phyloP scores from a whole-genome alignment of 495 filamentous ascomycete species.

The Penicillium pancosmium region DNA sequence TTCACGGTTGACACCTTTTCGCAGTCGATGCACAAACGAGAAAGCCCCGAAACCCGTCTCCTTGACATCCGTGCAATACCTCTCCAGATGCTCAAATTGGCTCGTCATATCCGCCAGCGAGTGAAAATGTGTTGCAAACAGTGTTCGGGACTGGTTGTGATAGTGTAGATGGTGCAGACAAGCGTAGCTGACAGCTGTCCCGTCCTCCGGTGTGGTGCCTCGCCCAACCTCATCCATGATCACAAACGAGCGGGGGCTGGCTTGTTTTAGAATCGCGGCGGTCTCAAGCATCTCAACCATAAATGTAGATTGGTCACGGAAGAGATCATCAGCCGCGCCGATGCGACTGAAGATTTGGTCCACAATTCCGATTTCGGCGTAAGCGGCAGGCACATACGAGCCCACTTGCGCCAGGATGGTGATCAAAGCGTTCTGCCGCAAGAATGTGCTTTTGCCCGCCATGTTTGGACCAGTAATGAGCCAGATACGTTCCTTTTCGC shows the following conservation, averaged over 20 bases:
- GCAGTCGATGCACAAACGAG: slow-evolving; percentile 81
- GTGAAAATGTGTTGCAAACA: slow-evolving; percentile 98
- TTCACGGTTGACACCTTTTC: slow-evolving; percentile 78
- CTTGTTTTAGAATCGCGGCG: slow-evolving; percentile 54
- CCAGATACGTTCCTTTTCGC: slow-evolving; percentile 70
- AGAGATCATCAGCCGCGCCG: slow-evolving; percentile 91
- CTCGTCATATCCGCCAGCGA: slow-evolving; percentile 74
- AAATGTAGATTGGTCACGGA: slow-evolving; percentile 91
- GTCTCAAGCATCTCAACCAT: slow-evolving; percentile 68
- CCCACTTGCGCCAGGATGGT: slow-evolving; percentile 91
- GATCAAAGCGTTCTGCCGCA: slow-evolving; percentile 93
- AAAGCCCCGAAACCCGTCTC: slow-evolving; percentile 68
- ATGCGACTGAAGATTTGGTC: slow-evolving; percentile 92
- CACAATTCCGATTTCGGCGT: slow-evolving; percentile 82
- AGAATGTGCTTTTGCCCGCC: slow-evolving; percentile 94
- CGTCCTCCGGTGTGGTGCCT: slow-evolving; percentile 91
- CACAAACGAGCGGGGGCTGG: slow-evolving; percentile 69
- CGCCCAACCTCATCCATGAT: slow-evolving; percentile 98
- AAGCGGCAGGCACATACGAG: slow-evolving; percentile 85
- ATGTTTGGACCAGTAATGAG: slow-evolving; percentile 98
- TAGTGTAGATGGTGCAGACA: slow-evolving; percentile 79
- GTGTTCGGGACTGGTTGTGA: slow-evolving; percentile 72
- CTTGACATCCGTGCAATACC: slow-evolving; percentile 88
- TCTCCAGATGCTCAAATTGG: slow-evolving; percentile 65
- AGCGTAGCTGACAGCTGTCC: slow-evolving; percentile 86